phyloP scores from a whole-genome alignment of 371 early-diverging fungal species.

The Massospora cicadina region DNA sequence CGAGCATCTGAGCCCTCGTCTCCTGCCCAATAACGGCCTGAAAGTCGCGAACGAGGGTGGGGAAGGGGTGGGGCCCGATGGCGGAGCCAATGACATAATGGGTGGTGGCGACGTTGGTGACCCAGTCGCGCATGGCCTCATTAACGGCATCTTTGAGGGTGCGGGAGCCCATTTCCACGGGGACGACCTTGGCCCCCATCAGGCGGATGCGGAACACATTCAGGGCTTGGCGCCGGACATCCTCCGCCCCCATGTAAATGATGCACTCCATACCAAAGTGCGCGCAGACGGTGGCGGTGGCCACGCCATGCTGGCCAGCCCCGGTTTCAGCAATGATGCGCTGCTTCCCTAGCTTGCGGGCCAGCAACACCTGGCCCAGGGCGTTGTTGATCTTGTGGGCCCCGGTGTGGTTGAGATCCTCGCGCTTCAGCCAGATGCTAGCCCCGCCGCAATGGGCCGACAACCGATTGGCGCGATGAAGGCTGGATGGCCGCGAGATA shows the following conservation, averaged over 20 bases:
- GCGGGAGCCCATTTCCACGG: slow-evolving; percentile 55
- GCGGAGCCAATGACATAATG: slow-evolving; percentile 95
- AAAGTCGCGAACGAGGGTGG: slow-evolving; percentile 87
- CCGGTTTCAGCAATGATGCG: slow-evolving; percentile 97
- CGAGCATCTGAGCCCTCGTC: slow-evolving; percentile 62
- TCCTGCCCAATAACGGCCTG: slow-evolving; percentile 85
- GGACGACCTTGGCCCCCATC: slow-evolving; percentile 82
- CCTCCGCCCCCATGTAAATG: slow-evolving; percentile 94
- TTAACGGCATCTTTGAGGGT: slow-evolving; percentile 96
- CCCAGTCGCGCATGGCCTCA: slow-evolving; percentile 97
- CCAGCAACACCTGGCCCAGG: slow-evolving; percentile 81
- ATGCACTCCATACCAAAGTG: slow-evolving; percentile 89
- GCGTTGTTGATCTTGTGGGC: slow-evolving; percentile 98
- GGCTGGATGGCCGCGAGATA: slow-evolving; percentile 77
- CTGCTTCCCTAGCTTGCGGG: slow-evolving; percentile 85
- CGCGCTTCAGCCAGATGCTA: slow-evolving; percentile 91
- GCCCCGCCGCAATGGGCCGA: slow-evolving; percentile 70
- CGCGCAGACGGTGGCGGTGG: slow-evolving; percentile 94
- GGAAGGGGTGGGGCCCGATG: slow-evolving; percentile 91
- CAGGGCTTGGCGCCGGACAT: slow-evolving; percentile 80
- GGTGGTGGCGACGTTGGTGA: slow-evolving; percentile 79
- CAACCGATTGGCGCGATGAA: slow-evolving; percentile 72
- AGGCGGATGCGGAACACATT: slow-evolving; percentile 93
- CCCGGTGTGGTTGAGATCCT: slow-evolving; percentile 95
- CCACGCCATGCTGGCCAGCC: slow-evolving; percentile 97